Base-by-base conservation (phyloP, 139 green algal species). In the Penium margaritaceum region DNA sequence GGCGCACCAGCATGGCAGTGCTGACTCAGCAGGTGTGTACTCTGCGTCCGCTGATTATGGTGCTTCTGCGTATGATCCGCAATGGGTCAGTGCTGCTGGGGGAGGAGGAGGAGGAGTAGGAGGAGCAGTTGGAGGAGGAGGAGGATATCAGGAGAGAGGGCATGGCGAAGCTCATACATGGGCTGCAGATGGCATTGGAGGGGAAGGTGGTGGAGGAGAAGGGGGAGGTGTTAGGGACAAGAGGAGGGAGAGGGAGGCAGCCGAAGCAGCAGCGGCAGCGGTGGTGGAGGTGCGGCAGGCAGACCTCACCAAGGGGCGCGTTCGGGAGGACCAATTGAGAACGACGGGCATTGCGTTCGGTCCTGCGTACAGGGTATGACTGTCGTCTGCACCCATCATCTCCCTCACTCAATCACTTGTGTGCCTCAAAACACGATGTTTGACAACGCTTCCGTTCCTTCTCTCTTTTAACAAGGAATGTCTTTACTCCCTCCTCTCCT, bases 251-350 rank as follows among this genome's bases (percentile, higher is more conserved):
- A 15, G 38, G 17, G 29, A 41, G 57, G 24, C 53, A 35, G 36
- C 32, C 32, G 27, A 54, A 61, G 32, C 39, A 17, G 44, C 27
- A 43, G 66, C 68, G n/a, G 51, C 30, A 2, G 17, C 70, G 14
- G 34, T 66, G 33, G 64, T 72, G 64, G 63, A 78, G 71, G 71
- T 78, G 43, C 78, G 78, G 44, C 71, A 78, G 63, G 35, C 63
- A 27, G 71, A 78, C 19, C 46, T 78, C 65, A 78, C 71, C n/a
- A 63, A 63, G 36, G 71, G 62, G 35, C 6, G 30, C 3, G 30
- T 76, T 24, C 24, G 71, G 2, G 30, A 67, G 46, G 71, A 78
- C 30, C 62, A 63, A 19, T 19, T 78, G 63, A 29, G 70, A 0
- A 5, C 60, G 17, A 74, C 70, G 36, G 70, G 70, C 2, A 70